These are phyloP conservation scores for Trifolium fragiferum DNA, from an alignment of 306 rosid species.

Conservation along the genomic window DNA sequence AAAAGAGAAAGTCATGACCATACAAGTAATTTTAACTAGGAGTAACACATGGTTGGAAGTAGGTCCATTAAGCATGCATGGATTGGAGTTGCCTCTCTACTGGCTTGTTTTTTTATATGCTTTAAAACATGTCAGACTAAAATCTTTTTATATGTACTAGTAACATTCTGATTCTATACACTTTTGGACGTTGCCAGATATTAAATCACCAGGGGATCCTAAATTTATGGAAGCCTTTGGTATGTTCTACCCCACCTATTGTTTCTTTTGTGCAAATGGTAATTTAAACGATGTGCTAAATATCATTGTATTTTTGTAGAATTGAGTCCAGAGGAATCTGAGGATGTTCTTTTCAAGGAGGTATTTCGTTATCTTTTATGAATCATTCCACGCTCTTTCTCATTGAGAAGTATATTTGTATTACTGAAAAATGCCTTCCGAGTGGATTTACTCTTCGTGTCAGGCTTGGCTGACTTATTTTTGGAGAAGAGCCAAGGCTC, in stretches of 20 bases:
- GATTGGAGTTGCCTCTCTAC: conserved; percentile 29
- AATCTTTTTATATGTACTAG: conserved; percentile 14
- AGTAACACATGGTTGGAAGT: background rate
- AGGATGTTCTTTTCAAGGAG: conserved; percentile 99
- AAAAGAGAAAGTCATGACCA: background rate
- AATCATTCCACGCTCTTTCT: conserved; percentile 38
- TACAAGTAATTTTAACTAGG: background rate
- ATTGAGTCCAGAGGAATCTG: conserved; percentile 93
- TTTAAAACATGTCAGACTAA: conserved; percentile 7
- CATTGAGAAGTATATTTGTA: conserved; percentile 30
- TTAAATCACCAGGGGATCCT: conserved; percentile 88
- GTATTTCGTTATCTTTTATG: conserved; percentile 46
- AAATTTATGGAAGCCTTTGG: conserved; percentile 97
- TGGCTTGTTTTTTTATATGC: conserved; percentile 12
- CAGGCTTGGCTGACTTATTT: conserved; percentile 99
- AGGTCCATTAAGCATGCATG: background rate
- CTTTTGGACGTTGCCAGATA: conserved; percentile 57
- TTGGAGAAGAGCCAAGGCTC: conserved; percentile 96
- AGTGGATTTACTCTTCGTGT: conserved; percentile 32
- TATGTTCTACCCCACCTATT: conserved; percentile 49
- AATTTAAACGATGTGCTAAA: conserved; percentile 35
- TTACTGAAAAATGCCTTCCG: conserved; percentile 37
- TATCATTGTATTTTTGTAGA: conserved; percentile 59
- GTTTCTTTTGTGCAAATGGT: conserved; percentile 39
- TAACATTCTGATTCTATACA: conserved; percentile 33